These are phyloP conservation scores for Calonectria ilicicola DNA, from an alignment of 2,329 filamentous ascomycete species.

Conservation along the genomic window DNA sequence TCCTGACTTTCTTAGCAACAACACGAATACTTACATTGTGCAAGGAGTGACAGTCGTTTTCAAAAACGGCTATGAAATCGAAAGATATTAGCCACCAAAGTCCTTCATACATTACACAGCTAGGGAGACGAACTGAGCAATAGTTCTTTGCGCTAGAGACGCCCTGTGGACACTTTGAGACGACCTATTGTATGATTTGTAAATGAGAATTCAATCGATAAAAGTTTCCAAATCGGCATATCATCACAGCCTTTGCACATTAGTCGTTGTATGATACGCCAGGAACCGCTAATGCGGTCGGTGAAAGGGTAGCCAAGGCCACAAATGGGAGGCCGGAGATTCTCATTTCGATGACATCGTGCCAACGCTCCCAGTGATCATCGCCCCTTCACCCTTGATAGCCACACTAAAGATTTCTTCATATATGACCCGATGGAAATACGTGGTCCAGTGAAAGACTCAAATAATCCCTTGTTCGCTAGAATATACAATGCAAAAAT, in stretches of 20 bases:
- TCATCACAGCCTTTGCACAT: neutral
- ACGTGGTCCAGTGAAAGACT: no score
- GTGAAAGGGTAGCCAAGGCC: neutral
- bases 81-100: neutral
- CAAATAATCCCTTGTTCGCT: no score
- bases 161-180: neutral
- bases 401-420: no score
- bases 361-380: no score
- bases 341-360: no score
- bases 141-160: neutral
- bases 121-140: neutral
- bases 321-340: neutral
- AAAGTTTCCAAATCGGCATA: neutral
- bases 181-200: neutral
- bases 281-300: neutral
- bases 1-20: neutral
- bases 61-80: neutral
- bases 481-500: no score
- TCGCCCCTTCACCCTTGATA: no score
- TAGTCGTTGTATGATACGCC: neutral
- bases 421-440: no score
- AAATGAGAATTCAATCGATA: neutral
- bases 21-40: neutral
- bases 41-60: neutral
- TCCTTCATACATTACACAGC: neutral